Conservation (phyloP, 495 filamentous ascomycete species). For the Penicillium silybi region DNA sequence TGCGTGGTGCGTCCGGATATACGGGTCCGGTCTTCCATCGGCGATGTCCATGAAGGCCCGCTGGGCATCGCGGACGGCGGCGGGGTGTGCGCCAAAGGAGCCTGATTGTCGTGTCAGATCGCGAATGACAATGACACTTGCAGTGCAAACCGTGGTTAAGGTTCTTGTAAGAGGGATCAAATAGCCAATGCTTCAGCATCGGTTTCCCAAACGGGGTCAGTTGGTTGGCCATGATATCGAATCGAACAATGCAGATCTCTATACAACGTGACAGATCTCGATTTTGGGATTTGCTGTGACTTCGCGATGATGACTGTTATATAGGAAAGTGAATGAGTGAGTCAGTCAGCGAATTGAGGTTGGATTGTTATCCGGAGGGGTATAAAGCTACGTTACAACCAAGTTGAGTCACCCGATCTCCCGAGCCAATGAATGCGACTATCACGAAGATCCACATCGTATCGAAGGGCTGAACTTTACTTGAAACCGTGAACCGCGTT, state of each 20-base stretch:
- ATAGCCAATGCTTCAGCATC: constrained; percentile 67
- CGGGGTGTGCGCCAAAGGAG: constrained; percentile 76
- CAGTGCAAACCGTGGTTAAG: constrained; percentile 71
- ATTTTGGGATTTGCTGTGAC: not conserved
- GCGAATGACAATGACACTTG: not conserved
- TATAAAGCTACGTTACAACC: no score
- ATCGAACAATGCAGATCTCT: not conserved
- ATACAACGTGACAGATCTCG: not conserved
- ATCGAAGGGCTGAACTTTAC: no score
- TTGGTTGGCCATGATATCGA: constrained; percentile 6
- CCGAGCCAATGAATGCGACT: not conserved
- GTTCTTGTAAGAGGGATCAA: constrained; percentile 63
- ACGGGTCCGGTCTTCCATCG: constrained; percentile 68
- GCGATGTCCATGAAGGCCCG: constrained; percentile 52
- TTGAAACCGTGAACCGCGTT: no score
- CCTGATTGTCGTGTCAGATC: constrained; percentile 39
- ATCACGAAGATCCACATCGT: not conserved
- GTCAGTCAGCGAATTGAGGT: not conserved
- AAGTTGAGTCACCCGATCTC: not conserved
- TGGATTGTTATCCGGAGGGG: no score
- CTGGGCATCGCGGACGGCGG: constrained; percentile 52
- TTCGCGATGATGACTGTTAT: no score
- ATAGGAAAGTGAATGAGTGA: no score
- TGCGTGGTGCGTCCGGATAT: constrained; percentile 62
- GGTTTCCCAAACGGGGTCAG: constrained; percentile 51